Base-by-base conservation (phyloP, 345 rosid species). In the Corchorus capsularis region DNA sequence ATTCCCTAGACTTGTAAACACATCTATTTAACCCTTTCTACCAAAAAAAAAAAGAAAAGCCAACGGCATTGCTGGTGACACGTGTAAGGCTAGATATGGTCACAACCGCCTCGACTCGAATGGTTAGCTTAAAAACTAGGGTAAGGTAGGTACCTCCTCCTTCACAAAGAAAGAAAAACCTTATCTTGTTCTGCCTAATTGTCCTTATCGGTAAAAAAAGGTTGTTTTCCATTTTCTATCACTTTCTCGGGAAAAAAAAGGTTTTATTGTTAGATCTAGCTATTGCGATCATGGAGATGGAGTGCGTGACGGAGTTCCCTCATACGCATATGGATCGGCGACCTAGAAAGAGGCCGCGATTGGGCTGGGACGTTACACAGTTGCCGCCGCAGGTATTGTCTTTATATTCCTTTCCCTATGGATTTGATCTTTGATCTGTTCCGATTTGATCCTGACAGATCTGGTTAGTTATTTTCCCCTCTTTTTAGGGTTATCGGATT, bases 301-400 rank as follows among this genome's bases (percentile, higher is more conserved):
- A 88, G 78, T 87, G 88, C 82, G 82, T 84, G 71, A 83, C 83
- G 3, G 86, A 85, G 72, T 79, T 90, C 63, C 92, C 94, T 43
- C 84, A 57, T 37, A 43, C 88, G 67, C 87, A 85, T 68, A 80
- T 88, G 37, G 94, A 88, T 77, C 87, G 87, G 32, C 90, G 91
- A 15, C 94, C 94, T 14, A 80, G 94, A 62, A 90, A 90, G 87
- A 82, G 92, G 80, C 86, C 84, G 19, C 94, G 94, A 64, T 65
- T 90, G 56, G 94, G 94, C 66, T 90, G 94, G 94, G 94, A 90
- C 67, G 89, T 87, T 0, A 85, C 86, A 43, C 81, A 83, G 79
- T 75, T 69, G 73, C 73, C 85, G 3, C 85, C 86, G 0, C 85
- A 85, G 90, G 93, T 89, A 87, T 65, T 17, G 6, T 2, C 14